phyloP scores from a whole-genome alignment of 495 filamentous ascomycete species.

The Astrothelium macrocarpum region DNA sequence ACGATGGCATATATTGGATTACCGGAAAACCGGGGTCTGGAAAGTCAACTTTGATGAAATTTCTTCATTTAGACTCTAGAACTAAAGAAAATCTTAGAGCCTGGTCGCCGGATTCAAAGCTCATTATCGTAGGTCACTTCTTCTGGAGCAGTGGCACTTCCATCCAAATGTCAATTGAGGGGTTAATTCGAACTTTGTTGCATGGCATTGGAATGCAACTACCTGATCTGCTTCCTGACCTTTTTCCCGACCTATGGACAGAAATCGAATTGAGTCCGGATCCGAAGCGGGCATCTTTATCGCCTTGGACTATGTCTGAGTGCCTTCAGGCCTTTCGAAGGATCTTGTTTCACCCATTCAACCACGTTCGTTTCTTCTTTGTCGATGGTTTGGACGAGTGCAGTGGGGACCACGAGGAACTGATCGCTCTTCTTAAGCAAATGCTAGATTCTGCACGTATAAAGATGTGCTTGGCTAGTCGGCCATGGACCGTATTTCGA shows the following conservation, averaged over 20 bases:
- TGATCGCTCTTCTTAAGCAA: not conserved
- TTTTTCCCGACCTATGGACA: not conserved
- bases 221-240: not conserved
- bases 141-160: not conserved
- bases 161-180: not conserved
- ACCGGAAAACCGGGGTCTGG: not conserved
- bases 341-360: not conserved
- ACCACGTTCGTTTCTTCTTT: conserved; percentile 8
- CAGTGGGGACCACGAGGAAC: conserved; percentile 6
- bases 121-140: conserved; percentile 1
- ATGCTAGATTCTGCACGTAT: conserved; percentile 9
- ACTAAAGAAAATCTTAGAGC: not conserved
- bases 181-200: not conserved
- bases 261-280: not conserved
- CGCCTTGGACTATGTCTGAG: not conserved
- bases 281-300: not conserved
- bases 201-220: not conserved
- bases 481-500: conserved; percentile 18
- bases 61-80: not conserved
- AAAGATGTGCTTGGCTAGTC: conserved; percentile 16
- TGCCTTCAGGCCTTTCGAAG: not conserved
- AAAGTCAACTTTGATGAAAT: conserved; percentile 2
- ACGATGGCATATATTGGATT: not conserved
- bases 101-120: not conserved
- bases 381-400: conserved; percentile 20